Conservation (phyloP, 2,329 filamentous ascomycete genomes). For the Huntiella omanensis region DNA sequence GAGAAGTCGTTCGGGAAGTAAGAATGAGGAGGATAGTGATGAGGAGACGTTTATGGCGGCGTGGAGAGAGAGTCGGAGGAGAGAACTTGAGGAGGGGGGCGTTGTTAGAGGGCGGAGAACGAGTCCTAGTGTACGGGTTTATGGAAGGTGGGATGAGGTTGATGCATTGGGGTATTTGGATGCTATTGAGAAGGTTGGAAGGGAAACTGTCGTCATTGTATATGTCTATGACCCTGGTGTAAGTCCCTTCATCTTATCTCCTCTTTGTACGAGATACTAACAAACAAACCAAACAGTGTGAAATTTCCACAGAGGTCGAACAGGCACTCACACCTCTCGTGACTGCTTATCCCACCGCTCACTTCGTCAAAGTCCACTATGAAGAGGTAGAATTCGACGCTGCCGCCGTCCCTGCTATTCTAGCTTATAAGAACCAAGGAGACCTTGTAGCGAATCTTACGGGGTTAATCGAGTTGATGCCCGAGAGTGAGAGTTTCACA, state of each 20-base stretch:
- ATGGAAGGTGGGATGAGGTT: slow-evolving; percentile 63
- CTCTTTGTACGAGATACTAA: slow-evolving; percentile 12
- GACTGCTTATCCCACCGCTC: slow-evolving; percentile 46
- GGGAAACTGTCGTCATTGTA: slow-evolving; percentile 73
- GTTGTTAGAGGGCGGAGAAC: slow-evolving; percentile 45
- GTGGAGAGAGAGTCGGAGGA: slow-evolving; percentile 67
- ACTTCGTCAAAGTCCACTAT: slow-evolving; percentile 82
- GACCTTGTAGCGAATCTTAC: slow-evolving; percentile 84
- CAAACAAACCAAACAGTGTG: slow-evolving; percentile 35
- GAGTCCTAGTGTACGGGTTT: slow-evolving; percentile 60
- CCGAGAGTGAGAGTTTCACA: slow-evolving; percentile 43
- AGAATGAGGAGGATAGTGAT: slow-evolving; percentile 30
- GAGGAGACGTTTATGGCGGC: slow-evolving; percentile 67
- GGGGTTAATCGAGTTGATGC: slow-evolving; percentile 71
- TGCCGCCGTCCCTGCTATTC: slow-evolving; percentile 66
- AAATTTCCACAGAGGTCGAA: slow-evolving; percentile 63
- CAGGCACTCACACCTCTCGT: slow-evolving; percentile 60
- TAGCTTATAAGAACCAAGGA: slow-evolving; percentile 73
- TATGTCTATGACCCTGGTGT: slow-evolving; percentile 84
- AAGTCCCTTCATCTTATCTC: slow-evolving; percentile 19
- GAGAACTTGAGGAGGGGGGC: slow-evolving; percentile 50
- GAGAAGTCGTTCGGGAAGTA: slow-evolving; percentile 18
- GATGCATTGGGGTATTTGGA: slow-evolving; percentile 90
- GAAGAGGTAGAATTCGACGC: slow-evolving; percentile 89
- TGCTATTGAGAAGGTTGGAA: slow-evolving; percentile 73